Evolutionary conservation across 768 basidiomycete genomes (phyloP).

Genomic region (Panellus pusillus): DNA sequence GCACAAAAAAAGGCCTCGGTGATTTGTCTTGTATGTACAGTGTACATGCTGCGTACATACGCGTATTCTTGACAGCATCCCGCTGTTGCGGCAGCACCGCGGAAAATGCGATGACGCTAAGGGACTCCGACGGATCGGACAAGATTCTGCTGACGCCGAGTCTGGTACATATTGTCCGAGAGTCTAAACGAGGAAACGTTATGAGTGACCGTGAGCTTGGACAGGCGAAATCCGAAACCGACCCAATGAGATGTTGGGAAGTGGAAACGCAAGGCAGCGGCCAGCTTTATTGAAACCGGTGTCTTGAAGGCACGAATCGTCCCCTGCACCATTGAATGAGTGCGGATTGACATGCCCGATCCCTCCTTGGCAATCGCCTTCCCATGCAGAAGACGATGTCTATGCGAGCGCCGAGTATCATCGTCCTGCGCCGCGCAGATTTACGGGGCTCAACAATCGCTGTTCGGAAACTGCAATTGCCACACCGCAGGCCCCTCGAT

Average conservation of each 20-base stretch:
- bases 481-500: slow-evolving; percentile 23
- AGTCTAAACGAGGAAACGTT: slow-evolving; percentile 33
- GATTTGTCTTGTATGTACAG: not conserved
- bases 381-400: slow-evolving; percentile 5
- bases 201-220: not conserved
- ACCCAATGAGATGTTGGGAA: slow-evolving; percentile 31
- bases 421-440: slow-evolving; percentile 22
- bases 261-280: slow-evolving; percentile 25
- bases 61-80: slow-evolving; percentile 14
- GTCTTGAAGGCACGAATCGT: slow-evolving; percentile 14
- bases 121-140: slow-evolving; percentile 34
- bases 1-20: slow-evolving; percentile 3
- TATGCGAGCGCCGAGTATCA: slow-evolving; percentile 6
- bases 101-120: slow-evolving; percentile 26
- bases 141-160: slow-evolving; percentile 44
- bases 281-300: slow-evolving; percentile 24
- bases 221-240: not conserved
- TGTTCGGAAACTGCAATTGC: slow-evolving; percentile 26
- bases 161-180: slow-evolving; percentile 31
- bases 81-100: slow-evolving; percentile 30
- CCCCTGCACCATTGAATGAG: not conserved
- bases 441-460: slow-evolving; percentile 24
- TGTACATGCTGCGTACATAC: not conserved
- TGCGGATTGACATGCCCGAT: not conserved
- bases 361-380: not conserved